Conservation (phyloP, 1,284 basidiomycete genomes). For the Apiotrichum mycotoxinovorans region DNA sequence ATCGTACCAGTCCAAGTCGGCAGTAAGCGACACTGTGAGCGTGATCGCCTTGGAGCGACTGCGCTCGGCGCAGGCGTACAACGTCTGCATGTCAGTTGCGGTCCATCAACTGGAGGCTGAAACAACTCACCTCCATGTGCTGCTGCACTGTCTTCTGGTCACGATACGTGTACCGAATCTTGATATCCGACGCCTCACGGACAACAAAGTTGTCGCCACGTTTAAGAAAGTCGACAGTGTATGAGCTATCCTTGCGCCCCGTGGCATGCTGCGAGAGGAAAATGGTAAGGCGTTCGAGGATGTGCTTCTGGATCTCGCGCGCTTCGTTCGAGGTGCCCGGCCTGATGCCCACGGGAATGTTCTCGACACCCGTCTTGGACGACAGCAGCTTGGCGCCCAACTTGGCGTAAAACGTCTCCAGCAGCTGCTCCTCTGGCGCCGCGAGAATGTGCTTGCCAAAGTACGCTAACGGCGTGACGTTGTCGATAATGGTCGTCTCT, state of each 20-base stretch:
- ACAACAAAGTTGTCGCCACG: conserved; percentile 62
- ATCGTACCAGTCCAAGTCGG: conserved; percentile 86
- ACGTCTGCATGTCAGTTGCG: conserved; percentile 48
- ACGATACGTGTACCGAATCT: conserved; percentile 40
- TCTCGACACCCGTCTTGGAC: conserved; percentile 69
- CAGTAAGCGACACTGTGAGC: conserved; percentile 69
- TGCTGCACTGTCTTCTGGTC: conserved; percentile 27
- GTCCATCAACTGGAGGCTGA: background rate
- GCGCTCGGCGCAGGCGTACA: conserved; percentile 67
- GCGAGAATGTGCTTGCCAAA: conserved; percentile 77
- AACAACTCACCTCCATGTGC: conserved; percentile 44
- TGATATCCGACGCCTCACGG: conserved; percentile 54
- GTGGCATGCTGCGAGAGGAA: conserved; percentile 76
- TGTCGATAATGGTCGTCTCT: conserved; percentile 73
- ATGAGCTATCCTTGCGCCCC: conserved; percentile 41
- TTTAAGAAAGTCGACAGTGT: conserved; percentile 69
- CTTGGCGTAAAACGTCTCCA: conserved; percentile 48
- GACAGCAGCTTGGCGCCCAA: conserved; percentile 65
- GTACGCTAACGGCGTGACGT: conserved; percentile 67
- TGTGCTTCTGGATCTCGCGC: conserved; percentile 49
- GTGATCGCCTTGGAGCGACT: conserved; percentile 59
- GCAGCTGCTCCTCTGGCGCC: conserved; percentile 66
- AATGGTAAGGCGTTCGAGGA: conserved; percentile 83
- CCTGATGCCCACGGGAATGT: conserved; percentile 49
- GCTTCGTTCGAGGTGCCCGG: conserved; percentile 29